Evolutionary conservation across 768 basidiomycete genomes (phyloP), one percentile per base, ranked within the genome.

Genomic region (Mycena belliarum): DNA sequence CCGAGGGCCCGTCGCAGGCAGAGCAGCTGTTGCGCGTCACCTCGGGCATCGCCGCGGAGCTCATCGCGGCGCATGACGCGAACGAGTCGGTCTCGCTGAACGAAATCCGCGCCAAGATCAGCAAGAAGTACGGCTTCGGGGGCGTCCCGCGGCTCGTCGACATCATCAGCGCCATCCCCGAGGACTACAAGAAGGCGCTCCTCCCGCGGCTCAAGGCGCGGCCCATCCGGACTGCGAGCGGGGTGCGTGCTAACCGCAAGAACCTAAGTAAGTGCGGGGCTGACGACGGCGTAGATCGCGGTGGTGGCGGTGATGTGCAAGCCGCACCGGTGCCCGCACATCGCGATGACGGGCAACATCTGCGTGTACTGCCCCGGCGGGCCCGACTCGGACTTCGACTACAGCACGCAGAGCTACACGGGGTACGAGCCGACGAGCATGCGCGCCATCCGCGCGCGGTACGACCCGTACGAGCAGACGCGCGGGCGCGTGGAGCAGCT

Each of bases 251-350:
- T n/a, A n/a, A n/a, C n/a, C n/a, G n/a, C n/a, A n/a, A n/a, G n/a
- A n/a, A n/a, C n/a, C n/a, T n/a, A n/a, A n/a, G n/a, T n/a, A n/a
- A n/a, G n/a, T 41, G 40, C 14, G 29, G 29, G 29, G n/a, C n/a
- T n/a, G n/a, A n/a, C n/a, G n/a, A n/a, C n/a, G n/a, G 21, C 4
- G 40, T 16, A 96, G 94, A 95, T 98, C 57, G 97, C 96, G 16
- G 96, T 98, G 23, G 97, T 99, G 15, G 97, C 97, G 10, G 96
- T 99, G n/a, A 99, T 99, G 97, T 96, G 95, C 78, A 99, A 98
- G 69, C 97, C 97, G 2, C 97, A 99, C 79, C 85, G 97, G 52
- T 99, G 97, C 79, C 97, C 97, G 5, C 97, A 99, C 75, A 98
- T 99, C 54, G 97, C 97, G 9, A 97, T 99, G 93, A 99, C 97